phyloP scores from a whole-genome alignment of 208 protist species.

The Crithidia brevicula region DNA sequence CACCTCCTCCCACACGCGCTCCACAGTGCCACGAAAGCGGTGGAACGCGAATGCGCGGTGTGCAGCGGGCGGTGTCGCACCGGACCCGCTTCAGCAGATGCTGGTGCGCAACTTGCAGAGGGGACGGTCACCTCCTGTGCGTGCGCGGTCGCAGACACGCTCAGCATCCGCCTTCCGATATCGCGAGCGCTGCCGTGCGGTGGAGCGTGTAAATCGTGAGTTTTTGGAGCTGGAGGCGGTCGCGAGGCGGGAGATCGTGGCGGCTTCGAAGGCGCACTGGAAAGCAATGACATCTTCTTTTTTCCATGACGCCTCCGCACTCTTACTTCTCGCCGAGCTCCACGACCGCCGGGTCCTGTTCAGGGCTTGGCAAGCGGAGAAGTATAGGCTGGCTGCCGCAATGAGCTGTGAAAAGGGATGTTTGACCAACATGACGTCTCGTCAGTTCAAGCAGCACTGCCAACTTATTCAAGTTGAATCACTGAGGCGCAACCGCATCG shows the following conservation, averaged over 20 bases:
- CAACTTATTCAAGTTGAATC: slow-evolving; percentile 13
- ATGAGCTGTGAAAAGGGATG: neutral
- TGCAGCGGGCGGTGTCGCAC: neutral
- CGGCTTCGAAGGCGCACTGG: neutral
- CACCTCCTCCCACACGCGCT: neutral
- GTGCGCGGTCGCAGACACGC: neutral
- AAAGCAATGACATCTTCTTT: neutral
- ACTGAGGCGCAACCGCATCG: slow-evolving; percentile 8
- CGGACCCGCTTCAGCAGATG: slow-evolving; percentile 24
- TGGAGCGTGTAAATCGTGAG: neutral
- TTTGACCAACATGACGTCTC: slow-evolving; percentile 11
- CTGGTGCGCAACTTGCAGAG: slow-evolving; percentile 20
- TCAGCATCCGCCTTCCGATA: neutral
- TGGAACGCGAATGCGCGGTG: slow-evolving; percentile 22
- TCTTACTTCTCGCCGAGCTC: slow-evolving; percentile 9
- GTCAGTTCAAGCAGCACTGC: slow-evolving; percentile 17
- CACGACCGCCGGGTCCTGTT: slow-evolving; percentile 13
- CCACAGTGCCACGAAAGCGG: neutral
- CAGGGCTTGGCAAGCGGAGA: slow-evolving; percentile 20
- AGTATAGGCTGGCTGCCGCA: neutral
- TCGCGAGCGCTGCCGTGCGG: neutral
- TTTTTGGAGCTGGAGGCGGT: slow-evolving; percentile 4
- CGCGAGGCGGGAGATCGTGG: slow-evolving; percentile 4
- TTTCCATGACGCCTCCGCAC: neutral
- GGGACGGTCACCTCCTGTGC: neutral